These are phyloP conservation scores for Massariosphaeria phaeospora DNA, from an alignment of 495 filamentous ascomycete genomes.

Conservation along the genomic window DNA sequence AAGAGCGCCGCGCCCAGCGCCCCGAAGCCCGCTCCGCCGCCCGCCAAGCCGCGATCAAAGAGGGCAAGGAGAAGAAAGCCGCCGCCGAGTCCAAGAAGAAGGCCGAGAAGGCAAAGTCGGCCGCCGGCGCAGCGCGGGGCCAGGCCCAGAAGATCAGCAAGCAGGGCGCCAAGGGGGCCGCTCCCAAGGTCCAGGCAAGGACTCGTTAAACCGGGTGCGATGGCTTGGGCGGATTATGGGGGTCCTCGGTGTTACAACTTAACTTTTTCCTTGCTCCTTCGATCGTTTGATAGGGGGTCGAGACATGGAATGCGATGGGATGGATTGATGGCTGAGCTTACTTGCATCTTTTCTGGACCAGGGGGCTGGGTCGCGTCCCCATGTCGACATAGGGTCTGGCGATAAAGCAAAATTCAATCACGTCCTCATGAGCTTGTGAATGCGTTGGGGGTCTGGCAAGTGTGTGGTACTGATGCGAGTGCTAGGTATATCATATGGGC, in stretches of 20 bases:
- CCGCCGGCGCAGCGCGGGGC: constrained; percentile 67
- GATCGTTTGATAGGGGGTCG: constrained; percentile 7
- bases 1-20: constrained; percentile 89
- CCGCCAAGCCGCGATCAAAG: constrained; percentile 85
- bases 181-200: constrained; percentile 78
- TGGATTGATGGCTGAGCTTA: constrained; percentile 3
- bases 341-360: constrained; percentile 14
- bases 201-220: constrained; percentile 61
- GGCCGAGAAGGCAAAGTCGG: constrained; percentile 97
- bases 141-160: constrained; percentile 80
- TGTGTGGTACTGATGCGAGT: no score
- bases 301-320: constrained; percentile 13
- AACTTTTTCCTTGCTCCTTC: no score
- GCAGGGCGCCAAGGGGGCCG: constrained; percentile 91
- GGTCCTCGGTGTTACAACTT: constrained; percentile 14
- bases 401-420: constrained; percentile 34
- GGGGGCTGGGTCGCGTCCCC: constrained; percentile 2
- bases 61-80: constrained; percentile 94
- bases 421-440: constrained; percentile 33
- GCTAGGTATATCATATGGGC: no score
- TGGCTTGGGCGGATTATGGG: constrained; percentile 1
- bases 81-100: constrained; percentile 87
- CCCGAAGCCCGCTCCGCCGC: constrained; percentile 93
- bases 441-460: no score
- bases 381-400: constrained; percentile 28